Base-by-base conservation (phyloP, 495 filamentous ascomycete species). In the Talaromyces thailandensis region DNA sequence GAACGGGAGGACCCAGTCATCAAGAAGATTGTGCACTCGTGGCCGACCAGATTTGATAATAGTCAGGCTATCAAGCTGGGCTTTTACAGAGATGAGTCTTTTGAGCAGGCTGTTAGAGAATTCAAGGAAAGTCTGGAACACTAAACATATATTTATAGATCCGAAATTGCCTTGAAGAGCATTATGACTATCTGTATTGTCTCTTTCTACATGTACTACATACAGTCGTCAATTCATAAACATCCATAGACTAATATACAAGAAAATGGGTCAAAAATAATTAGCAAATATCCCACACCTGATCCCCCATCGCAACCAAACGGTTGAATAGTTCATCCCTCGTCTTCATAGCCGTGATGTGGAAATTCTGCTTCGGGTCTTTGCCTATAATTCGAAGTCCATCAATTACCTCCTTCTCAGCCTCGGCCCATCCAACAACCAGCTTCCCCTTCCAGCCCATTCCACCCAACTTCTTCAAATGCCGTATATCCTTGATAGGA, bases 361-460 rank as follows among this genome's bases (percentile, higher is more conserved):
- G 81, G 61, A 76, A 85, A 57, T 65, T 73, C 35, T 85, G 74
- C 0, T 84, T 84, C 2, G 64, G 62, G 5, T 71, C 68, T 59
- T 74, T 78, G 51, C 85, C 85, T 18, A 75, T 69, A 67, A 95
- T 84, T 65, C 92, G 79, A 67, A 96, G 62, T 11, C 91, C 91
- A 79, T 93, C 91, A 0, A 85, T 84, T 45, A 93, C 84, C 70
- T 93, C 87, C 62, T 87, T 81, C 32, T 72, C 69, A 3, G 85
- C 86, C 60, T 89, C 79, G 3, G 87, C 85, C 89, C 90, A 91
- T 11, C 88, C 90, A n/a, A 93, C 86, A 28, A 93, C 84, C 28
- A 94, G 70, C 75, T 92, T 94, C 8, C 86, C 85, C 75, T 96
- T 96, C 91, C 91, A 96, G 1, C 92, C 92, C 62, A 93, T 78